These are phyloP conservation scores for Punica granatum DNA, from an alignment of 345 rosid genomes.

Conservation along the genomic window DNA sequence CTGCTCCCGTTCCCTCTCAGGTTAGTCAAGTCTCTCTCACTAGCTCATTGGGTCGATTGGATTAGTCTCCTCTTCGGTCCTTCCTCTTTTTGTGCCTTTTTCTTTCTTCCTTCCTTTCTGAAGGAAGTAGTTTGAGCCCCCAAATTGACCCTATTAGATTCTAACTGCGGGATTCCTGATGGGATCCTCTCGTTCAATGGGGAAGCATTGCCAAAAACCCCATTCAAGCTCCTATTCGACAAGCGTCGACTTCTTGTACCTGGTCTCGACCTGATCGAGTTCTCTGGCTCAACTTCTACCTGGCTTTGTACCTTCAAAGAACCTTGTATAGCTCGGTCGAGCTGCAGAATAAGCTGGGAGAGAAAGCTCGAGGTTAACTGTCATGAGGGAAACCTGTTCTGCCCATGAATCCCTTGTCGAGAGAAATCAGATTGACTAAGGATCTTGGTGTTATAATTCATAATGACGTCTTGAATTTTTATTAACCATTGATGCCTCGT, in stretches of 20 bases:
- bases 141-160: slow-evolving; percentile 33
- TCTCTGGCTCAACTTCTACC: slow-evolving; percentile 43
- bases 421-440: too few species aligned
- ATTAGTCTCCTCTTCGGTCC: slow-evolving; percentile 57
- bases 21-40: too few species aligned
- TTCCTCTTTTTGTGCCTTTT: slow-evolving; percentile 33
- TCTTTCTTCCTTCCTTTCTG: slow-evolving; percentile 42
- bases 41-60: slow-evolving; percentile 59
- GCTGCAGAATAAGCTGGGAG: slow-evolving; percentile 26
- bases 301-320: slow-evolving; percentile 58
- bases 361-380: not conserved
- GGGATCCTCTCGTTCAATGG: slow-evolving; percentile 52
- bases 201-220: slow-evolving; percentile 37
- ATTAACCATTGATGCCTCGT: too few species aligned
- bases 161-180: slow-evolving; percentile 34
- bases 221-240: slow-evolving; percentile 51
- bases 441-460: too few species aligned
- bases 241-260: slow-evolving; percentile 44
- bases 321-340: too few species aligned
- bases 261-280: slow-evolving; percentile 42
- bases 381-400: too few species aligned
- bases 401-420: too few species aligned
- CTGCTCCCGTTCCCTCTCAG: too few species aligned
- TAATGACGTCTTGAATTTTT: too few species aligned
- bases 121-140: slow-evolving; percentile 40